Conservation (phyloP, 2,329 filamentous ascomycete genomes). For the Colletotrichum sp. region DNA sequence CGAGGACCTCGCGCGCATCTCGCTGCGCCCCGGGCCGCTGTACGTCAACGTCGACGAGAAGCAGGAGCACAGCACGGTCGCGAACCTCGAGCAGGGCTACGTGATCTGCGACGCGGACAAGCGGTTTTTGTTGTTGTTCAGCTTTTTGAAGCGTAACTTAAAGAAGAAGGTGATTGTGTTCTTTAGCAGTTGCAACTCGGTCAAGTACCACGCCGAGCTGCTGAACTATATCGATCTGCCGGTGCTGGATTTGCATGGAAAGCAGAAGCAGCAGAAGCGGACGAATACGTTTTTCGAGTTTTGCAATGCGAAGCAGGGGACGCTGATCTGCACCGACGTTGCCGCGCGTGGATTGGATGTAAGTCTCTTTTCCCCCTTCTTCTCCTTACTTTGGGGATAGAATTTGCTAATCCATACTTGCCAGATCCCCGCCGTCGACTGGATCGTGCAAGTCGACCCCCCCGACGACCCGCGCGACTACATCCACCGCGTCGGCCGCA, state of each 20-base stretch:
- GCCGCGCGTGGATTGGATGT: conserved; percentile 92
- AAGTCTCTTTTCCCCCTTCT: conserved; percentile 33
- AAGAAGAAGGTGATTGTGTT: conserved; percentile 99
- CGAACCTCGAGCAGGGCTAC: conserved; percentile 94
- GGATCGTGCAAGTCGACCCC: conserved; percentile 95
- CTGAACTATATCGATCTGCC: conserved; percentile 97
- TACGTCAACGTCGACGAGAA: conserved; percentile 97
- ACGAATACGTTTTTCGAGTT: conserved; percentile 99
- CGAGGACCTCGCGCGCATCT: conserved; percentile 94
- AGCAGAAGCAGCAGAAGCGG: conserved; percentile 99
- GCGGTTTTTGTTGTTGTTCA: conserved; percentile 91
- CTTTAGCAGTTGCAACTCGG: conserved; percentile 89
- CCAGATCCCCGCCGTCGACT: conserved; percentile 70
- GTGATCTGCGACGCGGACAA: conserved; percentile 93
- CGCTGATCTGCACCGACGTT: conserved; percentile 94
- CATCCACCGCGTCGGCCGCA: conserved; percentile 95
- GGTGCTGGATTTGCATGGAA: conserved; percentile 85
- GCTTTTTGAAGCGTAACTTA: conserved; percentile 87
- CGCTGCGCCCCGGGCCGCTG: conserved; percentile 84
- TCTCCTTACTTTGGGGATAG: too few relatives aligned
- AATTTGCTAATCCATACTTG: background rate
- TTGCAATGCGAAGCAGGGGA: conserved; percentile 75
- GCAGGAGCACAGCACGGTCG: conserved; percentile 89
- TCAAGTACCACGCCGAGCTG: conserved; percentile 94
- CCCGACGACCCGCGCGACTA: conserved; percentile 91